Percentiles rank a stretch among this genome's conserved stretches.
Conservation (phyloP, 2,329 filamentous ascomycete genomes). For the Scedosporium boydii region DNA sequence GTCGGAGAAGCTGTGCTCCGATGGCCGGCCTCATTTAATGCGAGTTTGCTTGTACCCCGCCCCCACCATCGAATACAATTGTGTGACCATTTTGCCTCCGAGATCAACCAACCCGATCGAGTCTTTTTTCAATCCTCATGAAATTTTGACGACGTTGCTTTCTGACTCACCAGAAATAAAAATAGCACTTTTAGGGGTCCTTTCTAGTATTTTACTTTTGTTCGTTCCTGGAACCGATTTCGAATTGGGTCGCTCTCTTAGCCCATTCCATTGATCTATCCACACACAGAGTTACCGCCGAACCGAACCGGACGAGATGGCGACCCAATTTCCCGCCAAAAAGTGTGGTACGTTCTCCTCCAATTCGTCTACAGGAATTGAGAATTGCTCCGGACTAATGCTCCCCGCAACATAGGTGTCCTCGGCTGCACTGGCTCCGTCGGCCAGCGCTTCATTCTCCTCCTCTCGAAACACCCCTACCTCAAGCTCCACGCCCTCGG, state of each 20-base stretch:
- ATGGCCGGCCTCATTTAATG: too few relatives aligned
- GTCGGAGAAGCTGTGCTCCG: too few relatives aligned
- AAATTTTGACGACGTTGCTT: background rate
- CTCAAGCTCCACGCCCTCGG: constrained; percentile 83
- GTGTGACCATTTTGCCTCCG: too few relatives aligned
- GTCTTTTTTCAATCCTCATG: background rate
- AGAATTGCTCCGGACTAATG: constrained; percentile 4
- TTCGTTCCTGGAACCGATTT: background rate
- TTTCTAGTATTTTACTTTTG: background rate
- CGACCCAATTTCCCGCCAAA: constrained; percentile 41
- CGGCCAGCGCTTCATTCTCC: constrained; percentile 88
- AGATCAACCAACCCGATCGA: background rate
- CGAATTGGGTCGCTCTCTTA: too few relatives aligned
- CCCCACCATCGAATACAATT: too few relatives aligned
- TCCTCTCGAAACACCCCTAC: constrained; percentile 79
- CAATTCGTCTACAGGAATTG: constrained; percentile 10
- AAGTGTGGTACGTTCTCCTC: constrained; percentile 40
- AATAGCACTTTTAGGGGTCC: background rate
- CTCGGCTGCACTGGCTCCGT: constrained; percentile 90
- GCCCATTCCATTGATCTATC: too few relatives aligned
- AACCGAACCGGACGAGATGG: background rate
- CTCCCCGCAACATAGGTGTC: constrained; percentile 44
- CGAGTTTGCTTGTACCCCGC: too few relatives aligned
- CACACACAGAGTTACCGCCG: too few relatives aligned
- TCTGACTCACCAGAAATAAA: background rate